Percentiles rank a stretch among this genome's conserved stretches.
These are phyloP conservation scores for Fonsecaea pugnacius DNA, from an alignment of 2,329 filamentous ascomycete species.

Conservation along the genomic window DNA sequence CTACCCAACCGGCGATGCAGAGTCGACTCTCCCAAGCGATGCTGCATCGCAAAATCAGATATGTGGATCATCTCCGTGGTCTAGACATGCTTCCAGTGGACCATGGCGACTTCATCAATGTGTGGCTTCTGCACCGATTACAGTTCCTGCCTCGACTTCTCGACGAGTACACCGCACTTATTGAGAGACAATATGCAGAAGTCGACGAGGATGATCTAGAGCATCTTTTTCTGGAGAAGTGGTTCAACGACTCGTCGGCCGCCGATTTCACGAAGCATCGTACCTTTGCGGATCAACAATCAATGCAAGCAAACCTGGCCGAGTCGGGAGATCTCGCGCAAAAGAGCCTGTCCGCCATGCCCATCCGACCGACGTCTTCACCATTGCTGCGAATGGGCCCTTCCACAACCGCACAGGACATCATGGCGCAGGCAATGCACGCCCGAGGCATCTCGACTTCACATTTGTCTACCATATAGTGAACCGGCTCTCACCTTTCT, in stretches of 20 bases:
- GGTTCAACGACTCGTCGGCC: slow-evolving; percentile 12
- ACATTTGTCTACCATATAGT: not conserved
- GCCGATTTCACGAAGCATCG: slow-evolving; percentile 11
- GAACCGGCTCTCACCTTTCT: not conserved
- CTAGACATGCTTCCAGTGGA: not conserved
- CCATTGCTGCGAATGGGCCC: slow-evolving; percentile 8
- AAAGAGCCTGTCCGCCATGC: not conserved
- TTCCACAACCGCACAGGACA: slow-evolving; percentile 12
- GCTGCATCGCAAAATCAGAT: slow-evolving; percentile 6
- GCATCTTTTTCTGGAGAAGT: slow-evolving; percentile 5
- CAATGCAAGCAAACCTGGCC: slow-evolving; percentile 3
- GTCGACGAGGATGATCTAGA: not conserved
- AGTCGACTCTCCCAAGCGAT: not conserved
- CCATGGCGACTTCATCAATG: slow-evolving; percentile 17
- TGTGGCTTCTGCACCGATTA: slow-evolving; percentile 14
- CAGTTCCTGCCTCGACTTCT: slow-evolving; percentile 4
- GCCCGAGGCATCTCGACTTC: not conserved
- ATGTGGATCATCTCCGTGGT: slow-evolving; percentile 5
- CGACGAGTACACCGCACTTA: not conserved
- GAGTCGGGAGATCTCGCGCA: not conserved
- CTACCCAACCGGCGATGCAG: not conserved
- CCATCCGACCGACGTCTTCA: not conserved
- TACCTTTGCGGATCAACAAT: slow-evolving; percentile 12
- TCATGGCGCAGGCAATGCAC: slow-evolving; percentile 15
- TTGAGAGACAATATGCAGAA: not conserved